A percentile compares a stretch with the other conserved stretches of the same genome.
phyloP scores from a whole-genome alignment of 2,329 filamentous ascomycete genomes.

The Phialemonium atrogriseum region DNA sequence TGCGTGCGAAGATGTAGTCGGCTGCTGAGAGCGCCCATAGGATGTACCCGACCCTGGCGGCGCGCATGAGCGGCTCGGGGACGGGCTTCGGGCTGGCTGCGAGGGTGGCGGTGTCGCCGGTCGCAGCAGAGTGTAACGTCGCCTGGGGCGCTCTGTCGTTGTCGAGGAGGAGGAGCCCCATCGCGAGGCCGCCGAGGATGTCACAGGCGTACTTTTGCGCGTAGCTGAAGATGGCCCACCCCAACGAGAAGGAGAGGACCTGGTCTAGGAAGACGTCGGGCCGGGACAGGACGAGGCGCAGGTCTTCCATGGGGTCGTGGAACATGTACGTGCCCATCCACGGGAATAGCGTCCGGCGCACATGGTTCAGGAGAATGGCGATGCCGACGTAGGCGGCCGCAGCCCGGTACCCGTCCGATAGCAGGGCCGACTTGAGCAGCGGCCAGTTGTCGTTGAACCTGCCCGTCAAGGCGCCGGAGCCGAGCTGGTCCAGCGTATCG shows the following conservation, averaged over 20 bases:
- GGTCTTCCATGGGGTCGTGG: constrained; percentile 21
- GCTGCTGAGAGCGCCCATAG: constrained; percentile 16
- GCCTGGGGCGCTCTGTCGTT: not conserved
- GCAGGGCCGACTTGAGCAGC: constrained; percentile 9
- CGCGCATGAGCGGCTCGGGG: constrained; percentile 5
- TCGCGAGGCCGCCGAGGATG: constrained; percentile 5
- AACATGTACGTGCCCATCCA: constrained; percentile 21
- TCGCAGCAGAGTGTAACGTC: not conserved
- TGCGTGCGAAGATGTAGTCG: constrained; percentile 21
- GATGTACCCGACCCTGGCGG: constrained; percentile 10
- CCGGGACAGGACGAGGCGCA: constrained; percentile 26
- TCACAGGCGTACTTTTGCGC: constrained; percentile 12
- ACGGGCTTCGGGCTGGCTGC: not conserved
- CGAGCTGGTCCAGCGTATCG: constrained; percentile 2
- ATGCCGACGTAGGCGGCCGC: constrained; percentile 19
- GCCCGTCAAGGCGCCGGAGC: constrained; percentile 3
- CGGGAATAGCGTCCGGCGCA: constrained; percentile 23
- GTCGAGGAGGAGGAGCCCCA: constrained; percentile 4
- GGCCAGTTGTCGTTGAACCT: constrained; percentile 6
- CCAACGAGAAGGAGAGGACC: constrained; percentile 12
- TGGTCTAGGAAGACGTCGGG: constrained; percentile 26
- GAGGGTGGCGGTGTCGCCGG: not conserved
- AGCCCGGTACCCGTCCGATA: constrained; percentile 16
- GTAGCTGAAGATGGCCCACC: constrained; percentile 8
- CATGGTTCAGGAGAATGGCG: constrained; percentile 30